Conservation (phyloP, 345 rosid genomes). For the Pelargonium nanum region DNA sequence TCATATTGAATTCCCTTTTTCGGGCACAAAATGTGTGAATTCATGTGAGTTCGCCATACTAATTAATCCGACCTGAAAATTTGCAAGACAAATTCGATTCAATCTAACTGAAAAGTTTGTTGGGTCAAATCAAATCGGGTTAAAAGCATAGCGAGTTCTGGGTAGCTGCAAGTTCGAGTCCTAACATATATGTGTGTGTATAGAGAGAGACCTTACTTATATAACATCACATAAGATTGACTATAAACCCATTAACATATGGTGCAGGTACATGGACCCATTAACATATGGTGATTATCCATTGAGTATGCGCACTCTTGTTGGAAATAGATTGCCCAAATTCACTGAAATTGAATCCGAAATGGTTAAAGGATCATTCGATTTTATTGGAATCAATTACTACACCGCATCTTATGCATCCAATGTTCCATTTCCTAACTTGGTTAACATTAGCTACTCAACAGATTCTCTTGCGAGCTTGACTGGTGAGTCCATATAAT, state of each 20-base stretch:
- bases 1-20: background rate
- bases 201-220: background rate
- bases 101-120: no score
- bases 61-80: no score
- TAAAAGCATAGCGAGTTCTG: no score
- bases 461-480: slow-evolving; percentile 17
- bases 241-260: background rate
- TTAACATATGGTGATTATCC: slow-evolving; percentile 54
- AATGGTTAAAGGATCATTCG: slow-evolving; percentile 38
- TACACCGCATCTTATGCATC: slow-evolving; percentile 36
- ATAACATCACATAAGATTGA: background rate
- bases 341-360: slow-evolving; percentile 38
- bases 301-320: slow-evolving; percentile 27
- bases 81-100: no score
- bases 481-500: slow-evolving; percentile 3
- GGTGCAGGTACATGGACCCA: slow-evolving; percentile 44
- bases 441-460: slow-evolving; percentile 15
- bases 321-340: slow-evolving; percentile 45
- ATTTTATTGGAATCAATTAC: slow-evolving; percentile 49
- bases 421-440: slow-evolving; percentile 2
- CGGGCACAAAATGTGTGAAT: background rate
- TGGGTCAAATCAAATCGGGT: no score
- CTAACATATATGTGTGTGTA: no score
- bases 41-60: no score
- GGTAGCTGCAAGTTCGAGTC: no score